Conservation (phyloP, 2,329 filamentous ascomycete genomes). For the Decorospora gaudefroyi region DNA sequence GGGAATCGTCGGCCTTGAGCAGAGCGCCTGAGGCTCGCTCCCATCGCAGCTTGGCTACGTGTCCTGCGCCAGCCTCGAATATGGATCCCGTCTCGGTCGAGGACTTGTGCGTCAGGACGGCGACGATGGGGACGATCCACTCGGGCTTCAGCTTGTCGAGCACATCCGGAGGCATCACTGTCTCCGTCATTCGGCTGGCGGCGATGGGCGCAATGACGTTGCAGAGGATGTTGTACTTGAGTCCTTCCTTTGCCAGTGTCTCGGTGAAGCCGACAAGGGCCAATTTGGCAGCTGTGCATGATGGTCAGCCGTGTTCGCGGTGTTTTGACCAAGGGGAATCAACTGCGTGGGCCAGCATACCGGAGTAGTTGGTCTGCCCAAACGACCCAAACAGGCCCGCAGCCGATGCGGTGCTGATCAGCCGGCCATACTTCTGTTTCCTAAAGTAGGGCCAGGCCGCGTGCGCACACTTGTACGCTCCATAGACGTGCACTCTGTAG, state of each 20-base stretch:
- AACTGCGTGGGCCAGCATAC: too few species aligned
- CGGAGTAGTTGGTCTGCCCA: constrained; percentile 93
- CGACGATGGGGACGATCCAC: constrained; percentile 93
- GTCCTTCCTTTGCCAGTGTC: constrained; percentile 94
- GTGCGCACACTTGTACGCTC: constrained; percentile 91
- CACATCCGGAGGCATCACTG: constrained; percentile 92
- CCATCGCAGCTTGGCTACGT: constrained; percentile 92
- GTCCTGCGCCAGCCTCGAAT: constrained; percentile 91
- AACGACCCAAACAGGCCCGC: constrained; percentile 95
- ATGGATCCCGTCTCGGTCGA: constrained; percentile 89
- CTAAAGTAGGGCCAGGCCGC: constrained; percentile 97
- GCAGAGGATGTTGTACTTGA: constrained; percentile 95
- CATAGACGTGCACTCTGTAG: constrained; percentile 87
- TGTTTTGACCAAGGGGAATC: too few species aligned
- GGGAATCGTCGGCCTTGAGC: constrained; percentile 82
- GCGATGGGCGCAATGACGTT: constrained; percentile 97
- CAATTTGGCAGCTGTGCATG: constrained; percentile 75
- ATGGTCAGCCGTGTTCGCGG: too few species aligned
- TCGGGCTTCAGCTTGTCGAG: constrained; percentile 84
- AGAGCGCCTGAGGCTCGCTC: constrained; percentile 88
- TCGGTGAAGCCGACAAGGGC: constrained; percentile 96
- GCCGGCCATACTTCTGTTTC: constrained; percentile 96
- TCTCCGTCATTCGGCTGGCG: constrained; percentile 93
- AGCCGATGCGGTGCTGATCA: constrained; percentile 97
- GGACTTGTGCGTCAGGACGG: constrained; percentile 81